Conservation (phyloP, 257 asterid genomes). For the Gentiana macrophylla region DNA sequence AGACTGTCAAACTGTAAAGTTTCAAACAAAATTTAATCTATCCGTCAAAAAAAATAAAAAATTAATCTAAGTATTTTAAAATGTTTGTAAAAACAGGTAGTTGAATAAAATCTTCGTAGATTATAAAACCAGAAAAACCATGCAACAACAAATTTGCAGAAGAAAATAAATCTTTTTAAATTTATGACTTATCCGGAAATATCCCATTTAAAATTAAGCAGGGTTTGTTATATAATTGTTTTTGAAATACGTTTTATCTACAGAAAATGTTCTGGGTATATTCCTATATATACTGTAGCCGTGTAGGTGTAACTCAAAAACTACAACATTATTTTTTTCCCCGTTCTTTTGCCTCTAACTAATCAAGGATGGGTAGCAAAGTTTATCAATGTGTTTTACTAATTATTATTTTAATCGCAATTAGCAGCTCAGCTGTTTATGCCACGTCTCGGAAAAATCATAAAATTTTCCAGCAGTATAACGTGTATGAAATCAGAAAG, state of each 20-base stretch:
- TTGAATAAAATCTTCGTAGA: too few relatives aligned
- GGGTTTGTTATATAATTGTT: too few relatives aligned
- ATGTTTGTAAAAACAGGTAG: too few relatives aligned
- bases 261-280: too few relatives aligned
- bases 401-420: background rate
- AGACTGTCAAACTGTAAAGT: too few relatives aligned
- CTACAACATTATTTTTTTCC: too few relatives aligned
- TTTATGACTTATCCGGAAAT: too few relatives aligned
- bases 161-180: background rate
- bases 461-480: background rate
- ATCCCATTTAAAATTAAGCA: background rate
- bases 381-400: background rate
- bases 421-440: background rate
- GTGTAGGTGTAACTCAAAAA: background rate
- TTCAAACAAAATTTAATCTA: too few relatives aligned
- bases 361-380: background rate
- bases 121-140: too few relatives aligned
- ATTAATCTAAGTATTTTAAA: too few relatives aligned
- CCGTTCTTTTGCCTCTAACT: background rate
- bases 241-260: too few relatives aligned
- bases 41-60: too few relatives aligned
- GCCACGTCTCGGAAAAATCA: background rate
- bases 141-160: background rate
- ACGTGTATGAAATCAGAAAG: conserved; percentile 18
- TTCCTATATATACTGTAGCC: background rate